phyloP scores from a whole-genome alignment of 768 basidiomycete genomes.

The Amanita polypyramis region DNA sequence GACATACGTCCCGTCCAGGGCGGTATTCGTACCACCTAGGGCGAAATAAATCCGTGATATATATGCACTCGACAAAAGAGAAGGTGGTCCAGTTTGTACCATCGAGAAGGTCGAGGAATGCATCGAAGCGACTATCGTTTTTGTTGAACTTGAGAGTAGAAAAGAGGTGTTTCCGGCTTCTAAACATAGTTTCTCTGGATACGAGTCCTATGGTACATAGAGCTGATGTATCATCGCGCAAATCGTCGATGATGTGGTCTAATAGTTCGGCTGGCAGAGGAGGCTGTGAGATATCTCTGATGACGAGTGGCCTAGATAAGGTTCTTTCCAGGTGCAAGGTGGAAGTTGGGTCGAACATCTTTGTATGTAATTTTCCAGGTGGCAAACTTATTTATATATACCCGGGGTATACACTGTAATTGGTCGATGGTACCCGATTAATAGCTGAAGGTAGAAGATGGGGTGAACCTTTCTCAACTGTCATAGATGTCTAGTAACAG shows the following conservation, averaged over 20 bases:
- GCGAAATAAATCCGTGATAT: background rate
- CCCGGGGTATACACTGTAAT: too few species aligned
- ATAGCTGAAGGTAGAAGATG: too few species aligned
- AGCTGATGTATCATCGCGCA: background rate
- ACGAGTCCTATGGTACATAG: background rate
- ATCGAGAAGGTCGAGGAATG: background rate
- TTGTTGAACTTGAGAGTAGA: background rate
- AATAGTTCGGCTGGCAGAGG: background rate
- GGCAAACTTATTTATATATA: too few species aligned
- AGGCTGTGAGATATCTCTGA: background rate
- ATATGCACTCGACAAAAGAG: background rate
- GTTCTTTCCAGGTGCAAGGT: background rate
- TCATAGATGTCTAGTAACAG: too few species aligned
- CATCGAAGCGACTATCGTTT: background rate
- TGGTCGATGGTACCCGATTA: too few species aligned
- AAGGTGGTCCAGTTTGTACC: background rate
- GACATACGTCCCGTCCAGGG: background rate
- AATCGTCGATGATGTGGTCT: background rate
- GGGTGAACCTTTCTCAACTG: too few species aligned
- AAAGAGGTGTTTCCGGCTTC: background rate
- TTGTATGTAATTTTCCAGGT: too few species aligned
- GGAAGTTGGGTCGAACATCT: too few species aligned
- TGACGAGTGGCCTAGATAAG: background rate
- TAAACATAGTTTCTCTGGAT: background rate
- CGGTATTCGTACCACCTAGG: background rate